phyloP scores from a whole-genome alignment of 2,329 filamentous ascomycete species.

The Rutstroemia sp. region DNA sequence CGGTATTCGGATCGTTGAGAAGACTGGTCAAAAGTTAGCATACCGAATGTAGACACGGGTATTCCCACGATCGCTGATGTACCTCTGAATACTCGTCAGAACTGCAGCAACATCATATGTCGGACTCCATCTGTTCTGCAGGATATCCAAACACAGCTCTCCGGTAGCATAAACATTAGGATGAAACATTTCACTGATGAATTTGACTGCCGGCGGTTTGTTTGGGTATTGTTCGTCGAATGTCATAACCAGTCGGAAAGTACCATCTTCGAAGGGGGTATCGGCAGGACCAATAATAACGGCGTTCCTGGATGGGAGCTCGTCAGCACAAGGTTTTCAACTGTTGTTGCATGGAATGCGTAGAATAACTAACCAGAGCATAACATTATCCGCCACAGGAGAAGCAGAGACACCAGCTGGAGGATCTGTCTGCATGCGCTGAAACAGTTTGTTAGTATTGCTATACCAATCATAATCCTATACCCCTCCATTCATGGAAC shows the following conservation, averaged over 20 bases:
- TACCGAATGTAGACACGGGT: neutral
- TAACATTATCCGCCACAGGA: constrained; percentile 91
- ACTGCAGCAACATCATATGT: constrained; percentile 98
- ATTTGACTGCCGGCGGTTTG: constrained; percentile 95
- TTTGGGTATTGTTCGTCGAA: constrained; percentile 99
- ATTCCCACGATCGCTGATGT: constrained; percentile 16
- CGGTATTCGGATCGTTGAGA: constrained; percentile 97
- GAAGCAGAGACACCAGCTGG: constrained; percentile 95
- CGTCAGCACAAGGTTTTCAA: constrained; percentile 5
- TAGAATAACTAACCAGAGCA: constrained; percentile 66
- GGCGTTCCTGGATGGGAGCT: constrained; percentile 66
- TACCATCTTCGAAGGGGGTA: constrained; percentile 96
- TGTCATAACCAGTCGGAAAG: constrained; percentile 96
- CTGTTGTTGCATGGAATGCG: neutral
- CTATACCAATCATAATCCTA: neutral
- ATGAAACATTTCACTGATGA: constrained; percentile 99
- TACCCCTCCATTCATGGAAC: constrained; percentile 1
- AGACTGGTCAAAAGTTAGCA: constrained; percentile 50
- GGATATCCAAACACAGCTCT: constrained; percentile 90
- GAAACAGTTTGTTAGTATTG: constrained; percentile 18
- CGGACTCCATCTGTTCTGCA: constrained; percentile 97
- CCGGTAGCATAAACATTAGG: constrained; percentile 97
- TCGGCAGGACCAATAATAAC: constrained; percentile 97
- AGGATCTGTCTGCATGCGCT: constrained; percentile 99
- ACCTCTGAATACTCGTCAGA: constrained; percentile 97